These are phyloP conservation scores for Ulvella scutata DNA, from an alignment of 139 green algal species.

Conservation along the genomic window DNA sequence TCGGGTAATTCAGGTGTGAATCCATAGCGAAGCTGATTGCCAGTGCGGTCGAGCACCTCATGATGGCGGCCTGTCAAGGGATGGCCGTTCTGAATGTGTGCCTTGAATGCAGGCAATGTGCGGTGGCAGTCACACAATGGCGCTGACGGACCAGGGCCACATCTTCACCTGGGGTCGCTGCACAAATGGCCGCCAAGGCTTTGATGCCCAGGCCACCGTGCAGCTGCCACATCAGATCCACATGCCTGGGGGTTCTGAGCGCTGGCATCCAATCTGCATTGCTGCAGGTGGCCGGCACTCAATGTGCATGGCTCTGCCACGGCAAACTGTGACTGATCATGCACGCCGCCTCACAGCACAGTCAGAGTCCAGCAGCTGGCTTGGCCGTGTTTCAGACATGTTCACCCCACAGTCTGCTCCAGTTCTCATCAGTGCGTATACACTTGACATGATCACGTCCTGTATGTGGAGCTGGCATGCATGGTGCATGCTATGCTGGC, in stretches of 20 bases:
- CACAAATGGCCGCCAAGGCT: conserved; percentile 45
- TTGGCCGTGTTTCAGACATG: background rate
- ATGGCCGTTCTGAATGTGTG: background rate
- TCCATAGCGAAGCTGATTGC: background rate
- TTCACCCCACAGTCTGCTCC: background rate
- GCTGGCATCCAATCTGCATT: background rate
- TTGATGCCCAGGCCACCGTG: conserved; percentile 5
- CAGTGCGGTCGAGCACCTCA: background rate
- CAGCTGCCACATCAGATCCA: conserved; percentile 2
- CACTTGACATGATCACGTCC: background rate
- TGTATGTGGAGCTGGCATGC: background rate
- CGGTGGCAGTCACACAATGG: conserved; percentile 56
- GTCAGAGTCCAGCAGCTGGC: background rate
- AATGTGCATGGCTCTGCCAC: background rate
- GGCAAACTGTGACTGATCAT: background rate
- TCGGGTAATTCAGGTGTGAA: conserved; percentile 31
- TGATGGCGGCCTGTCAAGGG: background rate
- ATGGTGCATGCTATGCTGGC: background rate
- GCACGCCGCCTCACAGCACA: background rate
- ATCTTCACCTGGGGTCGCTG: conserved; percentile 71
- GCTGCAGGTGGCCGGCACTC: background rate
- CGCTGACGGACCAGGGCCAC: conserved; percentile 38
- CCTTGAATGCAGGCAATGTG: conserved; percentile 29
- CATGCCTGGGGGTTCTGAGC: background rate
- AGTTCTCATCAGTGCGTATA: background rate